Evolutionary conservation across 202 grass and related monocot species (phyloP).

Genomic region (Zizania palustris): DNA sequence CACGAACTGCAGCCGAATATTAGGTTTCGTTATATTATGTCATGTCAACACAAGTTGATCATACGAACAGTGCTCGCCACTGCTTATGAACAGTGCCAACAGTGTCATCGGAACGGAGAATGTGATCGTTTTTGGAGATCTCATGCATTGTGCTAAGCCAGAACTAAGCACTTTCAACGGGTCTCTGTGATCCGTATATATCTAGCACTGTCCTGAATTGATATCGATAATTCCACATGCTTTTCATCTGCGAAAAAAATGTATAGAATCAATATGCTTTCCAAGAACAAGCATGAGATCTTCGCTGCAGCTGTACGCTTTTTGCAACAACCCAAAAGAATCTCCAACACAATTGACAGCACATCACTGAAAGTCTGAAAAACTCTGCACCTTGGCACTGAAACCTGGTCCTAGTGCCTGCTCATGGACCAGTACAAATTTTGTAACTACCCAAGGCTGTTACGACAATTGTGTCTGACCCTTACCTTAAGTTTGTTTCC

Average conservation of each 20-base stretch:
- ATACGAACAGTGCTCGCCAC: neutral
- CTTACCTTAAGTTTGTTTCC: too few relatives aligned
- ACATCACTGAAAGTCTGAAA: neutral
- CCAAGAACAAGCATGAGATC: too few relatives aligned
- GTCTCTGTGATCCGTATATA: too few relatives aligned
- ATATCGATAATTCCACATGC: neutral
- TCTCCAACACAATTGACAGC: neutral
- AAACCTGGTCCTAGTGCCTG: neutral
- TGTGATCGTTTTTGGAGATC: neutral
- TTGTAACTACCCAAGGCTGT: too few relatives aligned
- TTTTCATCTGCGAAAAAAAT: neutral
- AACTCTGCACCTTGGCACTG: neutral
- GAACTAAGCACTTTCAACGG: neutral
- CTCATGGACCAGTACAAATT: neutral
- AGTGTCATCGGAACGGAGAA: constrained; percentile 4
- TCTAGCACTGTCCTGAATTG: neutral
- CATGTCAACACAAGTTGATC: neutral
- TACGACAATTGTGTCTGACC: too few relatives aligned
- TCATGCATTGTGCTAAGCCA: neutral
- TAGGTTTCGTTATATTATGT: constrained; percentile 18
- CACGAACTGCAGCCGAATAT: neutral
- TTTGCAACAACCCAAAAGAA: neutral
- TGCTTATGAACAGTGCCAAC: neutral
- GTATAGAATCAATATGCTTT: too few relatives aligned
- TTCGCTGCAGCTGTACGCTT: neutral